A percentile compares a stretch with the other conserved stretches of the same genome.
These are phyloP conservation scores for Suhomyces anneliseae DNA, from an alignment of 1,139 yeast genomes.

Conservation along the genomic window DNA sequence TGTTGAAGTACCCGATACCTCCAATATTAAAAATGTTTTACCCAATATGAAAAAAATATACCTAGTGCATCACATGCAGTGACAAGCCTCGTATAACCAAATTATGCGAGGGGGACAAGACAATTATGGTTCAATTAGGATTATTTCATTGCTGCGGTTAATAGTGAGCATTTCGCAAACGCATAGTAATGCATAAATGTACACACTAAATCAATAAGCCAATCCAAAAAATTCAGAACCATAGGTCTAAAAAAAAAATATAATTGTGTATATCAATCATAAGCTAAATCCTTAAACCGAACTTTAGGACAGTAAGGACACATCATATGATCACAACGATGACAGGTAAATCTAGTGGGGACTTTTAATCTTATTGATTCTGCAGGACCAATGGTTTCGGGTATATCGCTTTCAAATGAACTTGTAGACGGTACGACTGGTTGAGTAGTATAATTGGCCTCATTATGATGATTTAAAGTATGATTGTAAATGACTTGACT, in stretches of 20 bases:
- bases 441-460: slow-evolving; percentile 2
- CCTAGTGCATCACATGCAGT: not conserved
- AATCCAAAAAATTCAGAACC: no score
- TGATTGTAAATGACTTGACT: slow-evolving; percentile 26
- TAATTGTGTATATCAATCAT: not conserved
- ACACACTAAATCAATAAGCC: no score
- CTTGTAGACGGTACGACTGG: slow-evolving; percentile 1
- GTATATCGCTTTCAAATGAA: not conserved
- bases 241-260: no score
- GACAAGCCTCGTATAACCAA: not conserved
- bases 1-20: not conserved
- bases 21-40: not conserved
- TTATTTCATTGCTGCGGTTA: no score
- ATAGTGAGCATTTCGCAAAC: no score
- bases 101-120: not conserved
- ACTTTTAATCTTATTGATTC: slow-evolving; percentile 13
- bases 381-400: not conserved
- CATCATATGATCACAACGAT: slow-evolving; percentile 53
- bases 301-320: slow-evolving; percentile 53
- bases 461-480: not conserved
- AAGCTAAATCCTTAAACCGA: slow-evolving; percentile 37
- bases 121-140: no score
- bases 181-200: no score
- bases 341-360: slow-evolving; percentile 44
- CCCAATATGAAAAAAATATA: not conserved